Conservation (phyloP, 148 eudicot genomes). For the Silene conica region DNA sequence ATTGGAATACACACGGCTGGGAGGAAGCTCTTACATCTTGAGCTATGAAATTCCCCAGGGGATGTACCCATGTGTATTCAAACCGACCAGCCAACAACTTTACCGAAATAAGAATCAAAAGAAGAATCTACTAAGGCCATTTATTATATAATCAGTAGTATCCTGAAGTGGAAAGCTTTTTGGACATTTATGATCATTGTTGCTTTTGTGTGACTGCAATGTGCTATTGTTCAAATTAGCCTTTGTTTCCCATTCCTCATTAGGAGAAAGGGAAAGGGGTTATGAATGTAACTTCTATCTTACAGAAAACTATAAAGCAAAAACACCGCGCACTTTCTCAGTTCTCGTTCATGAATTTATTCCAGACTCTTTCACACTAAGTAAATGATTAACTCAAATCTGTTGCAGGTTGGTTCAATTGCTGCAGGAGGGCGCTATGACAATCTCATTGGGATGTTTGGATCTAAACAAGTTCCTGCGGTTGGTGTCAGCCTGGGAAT, state of each 20-base stretch:
- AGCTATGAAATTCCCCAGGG: background rate
- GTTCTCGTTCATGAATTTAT: background rate
- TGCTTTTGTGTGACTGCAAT: no score
- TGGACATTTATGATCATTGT: background rate
- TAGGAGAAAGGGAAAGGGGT: no score
- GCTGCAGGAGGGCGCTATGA: constrained; percentile 99
- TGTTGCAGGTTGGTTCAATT: constrained; percentile 83
- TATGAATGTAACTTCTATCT: no score
- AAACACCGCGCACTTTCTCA: no score
- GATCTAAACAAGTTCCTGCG: constrained; percentile 85
- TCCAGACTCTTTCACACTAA: background rate
- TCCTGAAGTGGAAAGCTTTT: background rate
- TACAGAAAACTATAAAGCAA: no score
- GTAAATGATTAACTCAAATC: constrained; percentile 1
- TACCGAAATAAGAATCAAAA: background rate
- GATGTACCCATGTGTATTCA: background rate
- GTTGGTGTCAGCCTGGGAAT: constrained; percentile 94
- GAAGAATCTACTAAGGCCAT: background rate
- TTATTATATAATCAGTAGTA: background rate
- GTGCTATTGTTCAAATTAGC: background rate
- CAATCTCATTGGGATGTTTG: constrained; percentile 91
- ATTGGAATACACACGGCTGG: background rate
- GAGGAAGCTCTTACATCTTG: background rate
- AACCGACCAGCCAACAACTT: background rate
- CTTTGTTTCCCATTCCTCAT: background rate